These are phyloP conservation scores for Pharnaceum exiguum DNA, from an alignment of 148 eudicot species.

Conservation along the genomic window DNA sequence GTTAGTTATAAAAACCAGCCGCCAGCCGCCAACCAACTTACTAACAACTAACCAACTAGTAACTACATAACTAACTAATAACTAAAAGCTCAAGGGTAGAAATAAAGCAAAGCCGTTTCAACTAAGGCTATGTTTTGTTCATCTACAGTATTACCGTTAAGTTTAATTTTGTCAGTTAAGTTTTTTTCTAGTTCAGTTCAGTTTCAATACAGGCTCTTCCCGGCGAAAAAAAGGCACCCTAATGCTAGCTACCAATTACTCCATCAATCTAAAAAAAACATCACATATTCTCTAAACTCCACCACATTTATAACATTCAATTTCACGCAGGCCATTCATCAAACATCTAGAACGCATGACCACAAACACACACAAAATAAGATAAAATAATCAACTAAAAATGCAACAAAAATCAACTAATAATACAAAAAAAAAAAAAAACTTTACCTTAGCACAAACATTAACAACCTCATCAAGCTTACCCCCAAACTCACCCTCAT, in stretches of 20 bases:
- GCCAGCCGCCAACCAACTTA: conserved; percentile 11
- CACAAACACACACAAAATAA: not conserved
- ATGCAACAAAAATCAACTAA: not conserved
- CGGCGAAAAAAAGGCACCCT: no score
- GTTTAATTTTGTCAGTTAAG: no score
- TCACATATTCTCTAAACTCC: not conserved
- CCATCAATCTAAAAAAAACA: not conserved
- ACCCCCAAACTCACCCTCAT: conserved; percentile 31
- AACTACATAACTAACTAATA: conserved; percentile 1
- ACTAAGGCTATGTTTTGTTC: no score
- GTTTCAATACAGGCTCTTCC: no score
- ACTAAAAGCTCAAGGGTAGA: conserved; percentile 1
- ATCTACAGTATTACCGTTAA: no score
- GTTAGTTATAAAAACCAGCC: not conserved
- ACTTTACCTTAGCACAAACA: conserved; percentile 45
- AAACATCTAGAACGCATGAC: conserved; percentile 22
- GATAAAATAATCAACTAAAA: no score
- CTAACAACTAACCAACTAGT: conserved; percentile 8
- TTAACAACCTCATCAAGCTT: conserved; percentile 33
- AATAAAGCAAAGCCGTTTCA: conserved; percentile 2
- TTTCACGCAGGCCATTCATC: conserved; percentile 24
- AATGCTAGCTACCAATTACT: not conserved
- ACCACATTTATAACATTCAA: not conserved
- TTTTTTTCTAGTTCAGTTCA: no score
- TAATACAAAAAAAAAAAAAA: not conserved